phyloP scores from a whole-genome alignment of 1,139 yeast genomes.

The Saccharomyces hybrid region DNA sequence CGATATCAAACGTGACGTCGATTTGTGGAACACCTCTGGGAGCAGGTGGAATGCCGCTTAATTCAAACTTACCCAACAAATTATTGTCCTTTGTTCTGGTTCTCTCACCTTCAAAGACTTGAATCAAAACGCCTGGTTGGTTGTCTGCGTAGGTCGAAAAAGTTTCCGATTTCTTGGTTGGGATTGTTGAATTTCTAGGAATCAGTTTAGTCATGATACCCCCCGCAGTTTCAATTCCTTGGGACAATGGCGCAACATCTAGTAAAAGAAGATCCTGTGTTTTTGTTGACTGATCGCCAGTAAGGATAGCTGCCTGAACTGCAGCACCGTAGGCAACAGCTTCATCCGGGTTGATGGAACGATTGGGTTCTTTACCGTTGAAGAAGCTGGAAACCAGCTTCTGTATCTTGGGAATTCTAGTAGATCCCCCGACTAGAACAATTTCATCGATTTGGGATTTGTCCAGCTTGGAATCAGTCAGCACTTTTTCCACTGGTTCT shows the following conservation, averaged over 20 bases:
- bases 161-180: constrained; percentile 91
- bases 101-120: constrained; percentile 95
- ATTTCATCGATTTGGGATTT: constrained; percentile 73
- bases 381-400: constrained; percentile 75
- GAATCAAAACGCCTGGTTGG: constrained; percentile 92
- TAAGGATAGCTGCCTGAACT: constrained; percentile 79
- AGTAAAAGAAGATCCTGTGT: constrained; percentile 78
- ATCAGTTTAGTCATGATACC: constrained; percentile 96
- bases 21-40: constrained; percentile 98
- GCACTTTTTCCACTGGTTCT: constrained; percentile 75
- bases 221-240: constrained; percentile 96
- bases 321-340: constrained; percentile 71
- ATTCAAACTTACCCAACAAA: constrained; percentile 87
- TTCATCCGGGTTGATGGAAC: constrained; percentile 69
- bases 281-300: constrained; percentile 75
- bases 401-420: constrained; percentile 86
- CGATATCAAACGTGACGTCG: constrained; percentile 91
- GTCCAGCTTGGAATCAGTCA: constrained; percentile 67
- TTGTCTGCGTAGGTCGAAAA: constrained; percentile 95
- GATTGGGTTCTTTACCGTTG: constrained; percentile 80
- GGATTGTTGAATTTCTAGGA: constrained; percentile 92
- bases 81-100: constrained; percentile 91
- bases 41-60: constrained; percentile 91
- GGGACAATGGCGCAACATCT: constrained; percentile 87
- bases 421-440: constrained; percentile 82